These are phyloP conservation scores for Blastobotrys illinoisensis DNA, from an alignment of 1,139 yeast species.

Conservation along the genomic window DNA sequence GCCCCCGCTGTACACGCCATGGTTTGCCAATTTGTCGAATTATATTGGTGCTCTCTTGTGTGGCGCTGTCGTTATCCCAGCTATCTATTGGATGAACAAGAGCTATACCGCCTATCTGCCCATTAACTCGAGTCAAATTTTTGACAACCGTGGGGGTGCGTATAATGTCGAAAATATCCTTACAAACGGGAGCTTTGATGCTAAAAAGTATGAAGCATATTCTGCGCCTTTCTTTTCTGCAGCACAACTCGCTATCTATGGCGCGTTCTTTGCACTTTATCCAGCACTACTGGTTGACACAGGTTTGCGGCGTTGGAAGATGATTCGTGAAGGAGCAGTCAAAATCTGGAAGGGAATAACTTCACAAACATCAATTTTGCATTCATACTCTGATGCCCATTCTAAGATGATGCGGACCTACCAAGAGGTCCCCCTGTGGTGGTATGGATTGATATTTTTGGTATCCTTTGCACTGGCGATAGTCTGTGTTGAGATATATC, in stretches of 20 bases:
- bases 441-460: conserved; percentile 43
- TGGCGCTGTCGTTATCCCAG: conserved; percentile 35
- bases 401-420: conserved; percentile 48
- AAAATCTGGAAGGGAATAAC: neutral
- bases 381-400: conserved; percentile 33
- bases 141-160: conserved; percentile 42
- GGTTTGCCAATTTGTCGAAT: conserved; percentile 40
- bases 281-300: conserved; percentile 15
- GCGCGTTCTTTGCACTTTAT: conserved; percentile 29
- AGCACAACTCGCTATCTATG: conserved; percentile 37
- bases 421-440: conserved; percentile 61
- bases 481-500: conserved; percentile 39
- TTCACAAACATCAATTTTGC: neutral
- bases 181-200: conserved; percentile 35
- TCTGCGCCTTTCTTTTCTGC: conserved; percentile 45
- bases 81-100: conserved; percentile 32
- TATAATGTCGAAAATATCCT: conserved; percentile 43
- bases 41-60: conserved; percentile 43
- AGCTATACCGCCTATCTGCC: conserved; percentile 45
- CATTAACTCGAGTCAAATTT: conserved; percentile 45
- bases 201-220: conserved; percentile 29
- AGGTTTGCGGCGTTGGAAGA: conserved; percentile 4
- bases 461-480: conserved; percentile 45
- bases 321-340: neutral
- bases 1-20: conserved; percentile 38